Percentiles rank a stretch among this genome's conserved stretches.
Evolutionary conservation across 441 rosid genomes (phyloP).

Genomic region (Jatropha multifida): DNA sequence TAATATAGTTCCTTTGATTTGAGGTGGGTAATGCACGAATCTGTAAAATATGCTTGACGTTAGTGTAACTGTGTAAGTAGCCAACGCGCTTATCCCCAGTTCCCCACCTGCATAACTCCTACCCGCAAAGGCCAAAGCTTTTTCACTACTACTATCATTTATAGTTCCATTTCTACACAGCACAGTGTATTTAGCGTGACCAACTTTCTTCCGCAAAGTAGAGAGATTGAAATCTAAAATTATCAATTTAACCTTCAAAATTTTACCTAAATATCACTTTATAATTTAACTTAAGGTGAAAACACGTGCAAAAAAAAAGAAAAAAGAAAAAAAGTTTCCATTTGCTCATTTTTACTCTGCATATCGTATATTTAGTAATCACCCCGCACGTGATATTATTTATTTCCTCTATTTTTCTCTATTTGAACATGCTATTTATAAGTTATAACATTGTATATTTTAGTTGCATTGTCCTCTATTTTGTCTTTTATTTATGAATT

Average conservation of each 20-base stretch:
- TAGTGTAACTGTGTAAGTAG: neutral
- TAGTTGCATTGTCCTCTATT: neutral
- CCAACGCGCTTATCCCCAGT: conserved; percentile 10
- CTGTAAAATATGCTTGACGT: neutral
- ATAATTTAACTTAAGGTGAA: too few relatives aligned
- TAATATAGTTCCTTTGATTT: neutral
- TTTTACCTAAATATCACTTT: too few relatives aligned
- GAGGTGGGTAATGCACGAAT: neutral
- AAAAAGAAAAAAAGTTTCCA: too few relatives aligned
- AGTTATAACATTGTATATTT: neutral
- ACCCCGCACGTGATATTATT: neutral
- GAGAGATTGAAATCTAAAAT: too few relatives aligned
- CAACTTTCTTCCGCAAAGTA: too few relatives aligned
- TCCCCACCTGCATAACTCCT: neutral
- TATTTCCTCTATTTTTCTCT: too few relatives aligned
- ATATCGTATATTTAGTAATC: too few relatives aligned
- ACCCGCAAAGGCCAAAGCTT: neutral
- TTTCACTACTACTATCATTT: neutral
- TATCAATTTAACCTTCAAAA: too few relatives aligned
- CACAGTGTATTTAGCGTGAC: too few relatives aligned
- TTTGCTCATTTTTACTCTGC: neutral
- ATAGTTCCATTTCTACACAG: neutral
- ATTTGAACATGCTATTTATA: too few relatives aligned
- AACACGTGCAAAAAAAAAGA: too few relatives aligned
- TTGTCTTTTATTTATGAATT: too few relatives aligned